Base-by-base conservation (phyloP, 164 flowering plant genomes). In the Magnolia sinica region DNA sequence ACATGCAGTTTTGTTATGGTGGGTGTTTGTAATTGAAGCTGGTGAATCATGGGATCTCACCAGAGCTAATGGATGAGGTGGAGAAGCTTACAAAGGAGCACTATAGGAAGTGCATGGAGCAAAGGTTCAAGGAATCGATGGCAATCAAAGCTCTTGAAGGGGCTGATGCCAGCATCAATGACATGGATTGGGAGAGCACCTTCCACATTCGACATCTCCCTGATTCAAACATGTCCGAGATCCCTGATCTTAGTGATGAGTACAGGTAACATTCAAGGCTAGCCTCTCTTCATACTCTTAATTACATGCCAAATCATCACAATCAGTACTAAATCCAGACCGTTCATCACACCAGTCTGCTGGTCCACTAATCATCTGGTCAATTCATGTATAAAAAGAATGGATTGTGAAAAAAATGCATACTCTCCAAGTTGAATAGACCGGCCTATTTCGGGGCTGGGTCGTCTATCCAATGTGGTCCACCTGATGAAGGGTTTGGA, bases 161-260 rank as follows among this genome's bases (percentile, higher is more conserved):
- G 45, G 89, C 83, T 50, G 82, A 88, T 45, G 22, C 84, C 0
- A 95, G 88, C 73, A 81, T 88, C 75, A 76, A 76, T 2, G 92
- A 94, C 68, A 75, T 89, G 79, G 98, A 92, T 73, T 92, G 98
- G 97, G 97, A 92, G 71, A 89, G 91, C 86, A 95, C 97, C 70
- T 93, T 93, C 87, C 84, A 58, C 88, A 19, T 95, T 61, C 86
- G 88, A 77, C 97, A 93, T 72, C 97, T 89, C 68, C 97, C 98
- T 14, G 72, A 37, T 9, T 91, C 98, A 0, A 93, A 89, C 87
- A 80, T 95, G 68, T 70, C 88, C 24, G 93, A 93, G 27, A 55
- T 95, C 83, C 97, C 97, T 23, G 96, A 93, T 76, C 95, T 95
- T 22, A 78, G 80, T 3, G 87, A 91, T 0, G 86, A 90, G 7